Evolutionary conservation across 2,329 filamentous ascomycete genomes (phyloP).

Genomic region (Tolypocladium amazonense): DNA sequence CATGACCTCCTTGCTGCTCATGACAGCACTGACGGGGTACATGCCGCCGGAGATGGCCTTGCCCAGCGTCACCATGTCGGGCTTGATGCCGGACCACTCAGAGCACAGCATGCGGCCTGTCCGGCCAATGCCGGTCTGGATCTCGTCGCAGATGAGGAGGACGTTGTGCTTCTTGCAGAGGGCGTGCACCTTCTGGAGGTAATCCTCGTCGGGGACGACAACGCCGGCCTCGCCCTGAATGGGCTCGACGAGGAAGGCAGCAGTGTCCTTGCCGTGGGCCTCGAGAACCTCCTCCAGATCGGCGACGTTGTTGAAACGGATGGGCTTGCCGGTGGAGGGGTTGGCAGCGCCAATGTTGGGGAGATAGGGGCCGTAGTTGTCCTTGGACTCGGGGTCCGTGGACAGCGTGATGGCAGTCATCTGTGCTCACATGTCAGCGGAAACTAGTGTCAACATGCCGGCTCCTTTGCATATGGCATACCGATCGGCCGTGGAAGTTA

Average conservation of each 20-base stretch:
- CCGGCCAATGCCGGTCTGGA: constrained; percentile 93
- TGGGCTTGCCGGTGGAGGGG: constrained; percentile 63
- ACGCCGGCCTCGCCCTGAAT: constrained; percentile 98
- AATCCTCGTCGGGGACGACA: constrained; percentile 84
- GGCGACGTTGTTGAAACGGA: constrained; percentile 76
- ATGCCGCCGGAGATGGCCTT: constrained; percentile 98
- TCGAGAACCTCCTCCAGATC: constrained; percentile 74
- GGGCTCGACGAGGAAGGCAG: constrained; percentile 89
- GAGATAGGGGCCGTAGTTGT: constrained; percentile 94
- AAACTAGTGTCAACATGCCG: too few species aligned
- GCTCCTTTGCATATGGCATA: constrained; percentile 32
- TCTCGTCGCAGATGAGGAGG: constrained; percentile 94
- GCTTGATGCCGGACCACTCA: constrained; percentile 91
- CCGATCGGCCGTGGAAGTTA: constrained; percentile 95
- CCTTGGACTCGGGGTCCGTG: constrained; percentile 86
- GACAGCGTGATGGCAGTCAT: constrained; percentile 95
- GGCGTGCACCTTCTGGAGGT: constrained; percentile 67
- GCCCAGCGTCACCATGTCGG: constrained; percentile 86
- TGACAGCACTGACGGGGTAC: constrained; percentile 95
- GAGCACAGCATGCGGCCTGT: constrained; percentile 91
- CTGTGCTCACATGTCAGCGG: constrained; percentile 26
- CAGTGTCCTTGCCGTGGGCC: constrained; percentile 71
- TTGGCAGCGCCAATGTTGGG: constrained; percentile 72
- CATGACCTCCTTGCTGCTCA: constrained; percentile 86
- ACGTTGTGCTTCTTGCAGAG: constrained; percentile 95